These are phyloP conservation scores for Vigna mungo DNA, from an alignment of 306 rosid genomes.

Conservation along the genomic window DNA sequence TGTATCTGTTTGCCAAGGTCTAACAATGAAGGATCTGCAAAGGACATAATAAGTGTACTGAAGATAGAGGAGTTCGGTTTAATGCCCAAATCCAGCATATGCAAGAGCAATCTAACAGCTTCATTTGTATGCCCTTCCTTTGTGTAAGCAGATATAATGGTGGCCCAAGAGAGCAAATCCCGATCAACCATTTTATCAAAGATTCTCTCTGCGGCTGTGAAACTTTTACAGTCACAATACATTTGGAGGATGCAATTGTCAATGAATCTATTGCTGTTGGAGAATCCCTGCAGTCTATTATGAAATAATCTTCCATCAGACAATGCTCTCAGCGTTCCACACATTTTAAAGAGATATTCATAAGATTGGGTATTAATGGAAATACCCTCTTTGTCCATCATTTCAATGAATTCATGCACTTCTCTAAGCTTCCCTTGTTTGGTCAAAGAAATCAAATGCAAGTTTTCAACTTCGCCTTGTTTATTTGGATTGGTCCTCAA, in stretches of 20 bases:
- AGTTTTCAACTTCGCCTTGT: constrained; percentile 59
- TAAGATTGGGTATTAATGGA: constrained; percentile 52
- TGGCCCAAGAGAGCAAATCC: constrained; percentile 56
- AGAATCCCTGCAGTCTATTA: constrained; percentile 45
- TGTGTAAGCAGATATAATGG: constrained; percentile 58
- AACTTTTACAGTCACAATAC: constrained; percentile 61
- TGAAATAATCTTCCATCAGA: constrained; percentile 57
- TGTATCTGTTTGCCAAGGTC: constrained; percentile 61
- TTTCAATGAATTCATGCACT: constrained; percentile 58
- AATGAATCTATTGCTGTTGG: constrained; percentile 48
- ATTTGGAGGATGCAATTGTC: constrained; percentile 57
- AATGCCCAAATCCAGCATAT: constrained; percentile 54
- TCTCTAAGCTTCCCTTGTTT: constrained; percentile 59
- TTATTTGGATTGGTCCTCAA: constrained; percentile 32
- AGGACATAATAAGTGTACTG: constrained; percentile 49
- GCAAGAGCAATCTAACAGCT: constrained; percentile 52
- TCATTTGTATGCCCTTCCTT: constrained; percentile 44
- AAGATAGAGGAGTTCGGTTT: constrained; percentile 53
- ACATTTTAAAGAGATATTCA: constrained; percentile 55
- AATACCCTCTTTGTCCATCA: constrained; percentile 55
- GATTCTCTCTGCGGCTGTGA: constrained; percentile 54
- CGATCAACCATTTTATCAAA: constrained; percentile 58
- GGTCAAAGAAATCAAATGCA: constrained; percentile 63
- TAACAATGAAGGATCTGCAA: constrained; percentile 46
- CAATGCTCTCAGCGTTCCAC: constrained; percentile 52